phyloP scores from a whole-genome alignment of 208 protist species.

The Trypanosomatidae sp. region DNA sequence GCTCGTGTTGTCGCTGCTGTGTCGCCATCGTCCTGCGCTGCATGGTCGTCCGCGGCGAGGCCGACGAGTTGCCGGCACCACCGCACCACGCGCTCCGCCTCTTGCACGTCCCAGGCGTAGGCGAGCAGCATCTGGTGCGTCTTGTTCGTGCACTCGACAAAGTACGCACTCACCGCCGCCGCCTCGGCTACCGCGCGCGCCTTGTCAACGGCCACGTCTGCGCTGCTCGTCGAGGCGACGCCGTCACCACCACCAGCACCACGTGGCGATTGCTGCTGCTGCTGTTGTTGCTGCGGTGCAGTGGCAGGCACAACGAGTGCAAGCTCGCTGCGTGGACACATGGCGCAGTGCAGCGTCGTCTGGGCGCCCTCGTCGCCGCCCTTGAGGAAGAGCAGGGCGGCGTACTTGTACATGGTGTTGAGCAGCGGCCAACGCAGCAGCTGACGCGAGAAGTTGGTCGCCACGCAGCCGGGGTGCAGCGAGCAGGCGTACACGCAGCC shows the following conservation, averaged over 20 bases:
- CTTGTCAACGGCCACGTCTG: too few relatives aligned
- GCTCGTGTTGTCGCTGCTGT: too few relatives aligned
- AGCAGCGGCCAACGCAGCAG: slow-evolving; percentile 15
- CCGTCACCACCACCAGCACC: too few relatives aligned
- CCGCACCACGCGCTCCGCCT: slow-evolving; percentile 37
- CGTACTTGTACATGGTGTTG: slow-evolving; percentile 11
- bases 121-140: slow-evolving; percentile 34
- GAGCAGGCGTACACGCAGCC: slow-evolving; percentile 49
- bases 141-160: slow-evolving; percentile 72
- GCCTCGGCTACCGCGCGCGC: neutral
- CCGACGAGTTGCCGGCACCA: too few relatives aligned
- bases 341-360: slow-evolving; percentile 76
- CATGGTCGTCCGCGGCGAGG: too few relatives aligned
- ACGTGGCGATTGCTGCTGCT: too few relatives aligned
- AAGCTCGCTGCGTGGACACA: slow-evolving; percentile 65
- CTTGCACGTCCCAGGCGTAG: slow-evolving; percentile 71
- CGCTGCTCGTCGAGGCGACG: neutral
- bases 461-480: slow-evolving; percentile 72
- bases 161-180: slow-evolving; percentile 56
- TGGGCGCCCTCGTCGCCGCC: slow-evolving; percentile 61
- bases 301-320: slow-evolving; percentile 23
- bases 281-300: slow-evolving; percentile 1
- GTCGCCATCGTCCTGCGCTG: too few relatives aligned
- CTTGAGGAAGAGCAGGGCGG: slow-evolving; percentile 44
- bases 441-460: slow-evolving; percentile 50